Conservation (phyloP, 176 grass and related monocot species). For the Bolboschoenus planiculmis region DNA sequence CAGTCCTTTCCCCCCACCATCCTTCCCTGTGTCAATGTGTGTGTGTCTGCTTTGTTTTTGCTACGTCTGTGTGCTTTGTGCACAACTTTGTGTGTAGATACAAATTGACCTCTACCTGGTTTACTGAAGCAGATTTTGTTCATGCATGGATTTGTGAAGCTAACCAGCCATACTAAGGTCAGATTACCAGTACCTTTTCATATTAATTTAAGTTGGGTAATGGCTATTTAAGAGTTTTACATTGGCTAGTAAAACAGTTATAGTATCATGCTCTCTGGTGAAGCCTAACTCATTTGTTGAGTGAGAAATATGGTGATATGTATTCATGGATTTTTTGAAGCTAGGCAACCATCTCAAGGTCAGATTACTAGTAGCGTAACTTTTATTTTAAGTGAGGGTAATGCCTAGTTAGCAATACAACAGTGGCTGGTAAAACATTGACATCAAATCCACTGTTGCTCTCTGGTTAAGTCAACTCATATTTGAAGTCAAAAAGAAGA, state of each 20-base stretch:
- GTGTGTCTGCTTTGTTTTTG: background rate
- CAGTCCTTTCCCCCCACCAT: background rate
- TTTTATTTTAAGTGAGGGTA: background rate
- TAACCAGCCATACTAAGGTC: slow-evolving; percentile 4
- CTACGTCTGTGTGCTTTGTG: background rate
- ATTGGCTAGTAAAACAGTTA: background rate
- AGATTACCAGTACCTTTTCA: slow-evolving; percentile 3
- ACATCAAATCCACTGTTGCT: background rate
- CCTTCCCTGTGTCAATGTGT: background rate
- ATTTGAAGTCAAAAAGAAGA: background rate
- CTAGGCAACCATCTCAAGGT: background rate
- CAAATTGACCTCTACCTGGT: slow-evolving; percentile 1
- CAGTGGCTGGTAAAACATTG: background rate
- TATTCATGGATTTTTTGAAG: slow-evolving; percentile 1
- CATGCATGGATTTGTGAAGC: slow-evolving; percentile 18
- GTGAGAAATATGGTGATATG: background rate
- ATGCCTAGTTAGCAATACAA: background rate
- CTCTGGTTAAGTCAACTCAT: background rate
- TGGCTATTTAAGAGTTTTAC: background rate
- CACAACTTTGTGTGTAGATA: background rate
- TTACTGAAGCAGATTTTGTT: slow-evolving; percentile 6
- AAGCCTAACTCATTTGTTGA: background rate
- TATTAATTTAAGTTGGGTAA: background rate
- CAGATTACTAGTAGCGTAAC: background rate
- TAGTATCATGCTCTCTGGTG: background rate